A percentile compares a stretch with the other conserved stretches of the same genome.
Evolutionary conservation across 2,329 filamentous ascomycete genomes (phyloP).

Genomic region (Neonectria hederae): DNA sequence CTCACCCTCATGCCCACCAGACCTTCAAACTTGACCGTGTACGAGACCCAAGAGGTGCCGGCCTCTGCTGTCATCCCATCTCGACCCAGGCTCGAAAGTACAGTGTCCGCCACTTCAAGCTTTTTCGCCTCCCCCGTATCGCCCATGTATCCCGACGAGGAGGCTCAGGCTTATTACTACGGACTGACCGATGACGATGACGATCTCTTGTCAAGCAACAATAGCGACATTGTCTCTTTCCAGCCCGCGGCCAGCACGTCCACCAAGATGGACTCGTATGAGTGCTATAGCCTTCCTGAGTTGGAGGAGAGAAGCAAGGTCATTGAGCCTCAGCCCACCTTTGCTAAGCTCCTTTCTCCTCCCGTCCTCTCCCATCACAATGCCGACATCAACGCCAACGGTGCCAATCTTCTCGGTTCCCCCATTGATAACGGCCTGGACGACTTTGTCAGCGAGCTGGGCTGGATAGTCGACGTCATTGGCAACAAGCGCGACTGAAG

Average conservation of each 20-base stretch:
- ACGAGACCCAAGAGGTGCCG: constrained; percentile 22
- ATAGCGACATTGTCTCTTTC: constrained; percentile 48
- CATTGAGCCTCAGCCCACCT: constrained; percentile 30
- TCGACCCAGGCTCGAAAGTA: constrained; percentile 40
- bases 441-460: constrained; percentile 57
- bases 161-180: constrained; percentile 55
- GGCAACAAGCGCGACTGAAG: constrained; percentile 44
- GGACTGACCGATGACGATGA: constrained; percentile 57
- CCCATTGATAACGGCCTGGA: constrained; percentile 52
- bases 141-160: constrained; percentile 51
- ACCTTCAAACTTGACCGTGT: constrained; percentile 23
- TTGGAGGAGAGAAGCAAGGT: constrained; percentile 36
- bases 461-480: constrained; percentile 63
- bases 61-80: constrained; percentile 35
- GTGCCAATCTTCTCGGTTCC: constrained; percentile 44
- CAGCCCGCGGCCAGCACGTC: constrained; percentile 33
- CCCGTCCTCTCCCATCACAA: constrained; percentile 39
- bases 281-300: constrained; percentile 59
- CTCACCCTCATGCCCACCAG: constrained; percentile 38
- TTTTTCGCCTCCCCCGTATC: constrained; percentile 48
- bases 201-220: constrained; percentile 49
- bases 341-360: constrained; percentile 36
- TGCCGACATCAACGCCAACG: constrained; percentile 30
- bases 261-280: constrained; percentile 37
- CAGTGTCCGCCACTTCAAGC: constrained; percentile 41